phyloP scores from a whole-genome alignment of 2,329 filamentous ascomycete species.

The Escovopsis sp. region DNA sequence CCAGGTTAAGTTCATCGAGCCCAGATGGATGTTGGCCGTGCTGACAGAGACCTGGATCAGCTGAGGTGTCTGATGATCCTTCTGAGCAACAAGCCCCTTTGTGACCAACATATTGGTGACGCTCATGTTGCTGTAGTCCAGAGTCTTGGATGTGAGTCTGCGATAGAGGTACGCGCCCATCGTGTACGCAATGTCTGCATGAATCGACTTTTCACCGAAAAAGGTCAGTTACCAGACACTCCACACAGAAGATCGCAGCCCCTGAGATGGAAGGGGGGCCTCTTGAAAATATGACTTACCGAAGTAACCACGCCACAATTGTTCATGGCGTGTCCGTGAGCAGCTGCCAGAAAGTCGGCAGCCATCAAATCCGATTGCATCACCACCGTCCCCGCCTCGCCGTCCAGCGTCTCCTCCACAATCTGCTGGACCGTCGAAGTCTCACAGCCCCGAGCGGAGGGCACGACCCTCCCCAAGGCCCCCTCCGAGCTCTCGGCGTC shows the following conservation, averaged over 20 bases:
- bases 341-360: not conserved
- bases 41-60: slow-evolving; percentile 15
- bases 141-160: slow-evolving; percentile 37
- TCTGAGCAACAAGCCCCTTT: slow-evolving; percentile 26
- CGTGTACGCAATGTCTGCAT: not conserved
- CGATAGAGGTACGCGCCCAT: not conserved
- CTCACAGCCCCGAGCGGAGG: not conserved
- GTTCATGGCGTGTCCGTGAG: not conserved
- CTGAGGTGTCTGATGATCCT: slow-evolving; percentile 14
- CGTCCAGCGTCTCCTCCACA: slow-evolving; percentile 17
- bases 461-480: not conserved
- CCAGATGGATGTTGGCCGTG: slow-evolving; percentile 28
- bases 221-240: too few relatives aligned
- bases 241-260: too few relatives aligned
- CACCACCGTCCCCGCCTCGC: slow-evolving; percentile 12
- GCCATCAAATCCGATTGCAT: not conserved
- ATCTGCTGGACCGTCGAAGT: slow-evolving; percentile 23
- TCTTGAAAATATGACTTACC: too few relatives aligned
- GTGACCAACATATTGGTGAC: slow-evolving; percentile 52
- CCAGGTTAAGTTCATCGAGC: slow-evolving; percentile 25
- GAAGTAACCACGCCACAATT: too few relatives aligned
- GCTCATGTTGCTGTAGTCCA: slow-evolving; percentile 41
- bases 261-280: too few relatives aligned
- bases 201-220: not conserved
- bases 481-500: slow-evolving; percentile 33